Evolutionary conservation across 371 early-diverging fungal species (phyloP).

Genomic region (Mucor ambiguus): DNA sequence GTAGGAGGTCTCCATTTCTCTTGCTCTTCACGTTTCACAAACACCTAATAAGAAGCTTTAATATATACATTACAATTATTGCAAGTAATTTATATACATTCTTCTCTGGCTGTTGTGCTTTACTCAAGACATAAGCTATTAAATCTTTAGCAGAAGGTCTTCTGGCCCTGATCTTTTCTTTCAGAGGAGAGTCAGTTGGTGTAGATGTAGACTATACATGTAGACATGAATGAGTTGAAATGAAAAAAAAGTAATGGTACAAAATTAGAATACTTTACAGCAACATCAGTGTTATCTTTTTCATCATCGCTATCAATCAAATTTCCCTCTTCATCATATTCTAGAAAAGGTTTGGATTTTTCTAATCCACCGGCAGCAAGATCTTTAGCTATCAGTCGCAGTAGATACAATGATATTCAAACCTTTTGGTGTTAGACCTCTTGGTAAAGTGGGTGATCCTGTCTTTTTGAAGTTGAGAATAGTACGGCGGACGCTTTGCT

Average conservation of each 20-base stretch:
- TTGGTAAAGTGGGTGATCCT: constrained; percentile 32
- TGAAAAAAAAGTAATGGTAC: neutral
- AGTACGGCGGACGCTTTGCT: constrained; percentile 40
- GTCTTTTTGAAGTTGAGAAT: constrained; percentile 44
- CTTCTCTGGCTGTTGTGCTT: constrained; percentile 22
- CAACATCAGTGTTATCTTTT: constrained; percentile 14
- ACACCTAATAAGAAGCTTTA: neutral
- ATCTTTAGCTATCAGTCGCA: neutral
- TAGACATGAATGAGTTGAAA: neutral
- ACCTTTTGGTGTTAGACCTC: constrained; percentile 12
- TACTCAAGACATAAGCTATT: constrained; percentile 27
- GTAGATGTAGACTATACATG: neutral
- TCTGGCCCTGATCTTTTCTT: constrained; percentile 14
- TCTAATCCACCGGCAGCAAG: constrained; percentile 3
- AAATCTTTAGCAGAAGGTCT: constrained; percentile 29
- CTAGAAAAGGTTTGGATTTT: constrained; percentile 25
- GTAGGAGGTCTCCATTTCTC: constrained; percentile 33
- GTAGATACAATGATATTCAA: neutral
- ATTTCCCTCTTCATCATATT: constrained; percentile 48
- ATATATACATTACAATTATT: neutral
- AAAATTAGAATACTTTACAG: neutral
- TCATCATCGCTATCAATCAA: constrained; percentile 36
- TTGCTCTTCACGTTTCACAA: constrained; percentile 1
- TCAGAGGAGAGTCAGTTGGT: constrained; percentile 1
- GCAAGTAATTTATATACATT: neutral